These are phyloP conservation scores for Pleurotus platypus DNA, from an alignment of 768 basidiomycete genomes.

Conservation along the genomic window DNA sequence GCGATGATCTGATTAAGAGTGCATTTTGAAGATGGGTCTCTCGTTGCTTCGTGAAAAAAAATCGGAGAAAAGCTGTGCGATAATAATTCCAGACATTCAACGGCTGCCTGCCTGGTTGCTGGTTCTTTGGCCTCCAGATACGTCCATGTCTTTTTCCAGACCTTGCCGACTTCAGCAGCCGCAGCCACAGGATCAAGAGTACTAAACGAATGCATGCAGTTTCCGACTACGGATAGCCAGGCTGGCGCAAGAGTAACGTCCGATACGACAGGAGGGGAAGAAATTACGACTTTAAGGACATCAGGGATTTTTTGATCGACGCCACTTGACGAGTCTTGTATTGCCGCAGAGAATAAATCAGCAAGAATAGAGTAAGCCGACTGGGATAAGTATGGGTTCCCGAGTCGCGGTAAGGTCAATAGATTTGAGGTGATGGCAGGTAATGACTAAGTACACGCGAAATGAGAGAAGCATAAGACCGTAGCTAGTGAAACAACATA, in stretches of 20 bases:
- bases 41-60: slow-evolving; percentile 51
- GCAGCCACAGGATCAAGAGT: slow-evolving; percentile 46
- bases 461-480: slow-evolving; percentile 1
- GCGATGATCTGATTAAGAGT: slow-evolving; percentile 60
- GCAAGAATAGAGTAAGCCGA: slow-evolving; percentile 84
- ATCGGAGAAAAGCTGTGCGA: slow-evolving; percentile 68
- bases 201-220: slow-evolving; percentile 65
- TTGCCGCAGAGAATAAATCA: slow-evolving; percentile 62
- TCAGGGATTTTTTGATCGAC: slow-evolving; percentile 52
- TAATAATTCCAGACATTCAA: slow-evolving; percentile 58
- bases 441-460: slow-evolving; percentile 53
- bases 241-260: slow-evolving; percentile 66
- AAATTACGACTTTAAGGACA: slow-evolving; percentile 65
- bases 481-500: slow-evolving; percentile 35
- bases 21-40: slow-evolving; percentile 41
- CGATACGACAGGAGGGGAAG: slow-evolving; percentile 65
- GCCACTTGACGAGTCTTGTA: slow-evolving; percentile 45
- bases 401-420: slow-evolving; percentile 80
- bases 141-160: slow-evolving; percentile 74
- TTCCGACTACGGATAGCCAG: slow-evolving; percentile 78
- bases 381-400: slow-evolving; percentile 86
- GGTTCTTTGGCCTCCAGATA: slow-evolving; percentile 73
- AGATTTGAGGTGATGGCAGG: slow-evolving; percentile 67
- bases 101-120: slow-evolving; percentile 58
- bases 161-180: slow-evolving; percentile 50